Evolutionary conservation across 1,284 basidiomycete species (phyloP), one percentile per base, ranked within the genome.

Genomic region (Ustilago nuda): DNA sequence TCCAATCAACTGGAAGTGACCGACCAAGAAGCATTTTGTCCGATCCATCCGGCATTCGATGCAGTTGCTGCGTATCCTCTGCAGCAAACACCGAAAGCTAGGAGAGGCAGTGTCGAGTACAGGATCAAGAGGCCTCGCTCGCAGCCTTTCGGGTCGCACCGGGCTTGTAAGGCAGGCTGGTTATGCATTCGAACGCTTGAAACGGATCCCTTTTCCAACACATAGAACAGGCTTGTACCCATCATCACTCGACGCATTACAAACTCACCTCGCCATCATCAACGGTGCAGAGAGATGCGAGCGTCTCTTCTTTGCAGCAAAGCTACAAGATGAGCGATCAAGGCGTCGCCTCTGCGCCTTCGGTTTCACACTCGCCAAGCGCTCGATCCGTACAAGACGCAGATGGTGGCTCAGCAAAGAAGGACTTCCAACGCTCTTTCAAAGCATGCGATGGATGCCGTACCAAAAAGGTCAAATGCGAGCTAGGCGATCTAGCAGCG

Each of bases 361-460:
- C 56, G 17, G 9, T 33, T 19, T 36, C 55, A 17, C 56, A 59
- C 11, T 72, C 69, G 13, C 69, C 64, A 19, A 45, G n/a, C 27
- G 57, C 57, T 50, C 53, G 50, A 30, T 65, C 59, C 19, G 30
- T 15, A 33, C 64, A 56, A 45, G 71, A 73, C 8, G 54, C 30
- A 35, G 72, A 74, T 23, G 51, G 43, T 5, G 56, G 55, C 17
- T 66, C 74, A 8, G 51, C 56, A n/a, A 70, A 68, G 50, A 77
- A 71, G 35, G 67, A 73, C 55, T 77, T 77, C 30, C 75, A 77
- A 23, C 66, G 75, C 8, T 77, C 75, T 1, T 77, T 77, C 75
- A 77, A 77, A 59, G 75, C 75, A 6, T 77, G 75, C 46, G 75
- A 77, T 62, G 75, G 71, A 19, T 77, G 75, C 27, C 60, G 75